Evolutionary conservation across 371 early-diverging fungal genomes (phyloP).

Genomic region (Saksenaea vasiformis): DNA sequence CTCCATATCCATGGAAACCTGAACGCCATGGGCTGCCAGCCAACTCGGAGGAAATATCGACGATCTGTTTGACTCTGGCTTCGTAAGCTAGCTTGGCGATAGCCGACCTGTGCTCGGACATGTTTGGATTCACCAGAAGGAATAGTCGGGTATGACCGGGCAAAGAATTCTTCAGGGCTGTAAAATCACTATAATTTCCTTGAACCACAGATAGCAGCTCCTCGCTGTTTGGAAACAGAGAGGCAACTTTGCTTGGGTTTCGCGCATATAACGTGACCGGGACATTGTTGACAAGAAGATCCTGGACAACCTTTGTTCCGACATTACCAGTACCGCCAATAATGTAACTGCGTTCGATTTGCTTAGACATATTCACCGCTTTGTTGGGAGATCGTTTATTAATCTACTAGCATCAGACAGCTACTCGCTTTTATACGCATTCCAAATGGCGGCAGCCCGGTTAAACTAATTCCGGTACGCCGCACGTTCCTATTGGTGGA

Average conservation of each 20-base stretch:
- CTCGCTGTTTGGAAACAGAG: background rate
- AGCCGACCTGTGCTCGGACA: constrained; percentile 3
- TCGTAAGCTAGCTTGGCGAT: constrained; percentile 25
- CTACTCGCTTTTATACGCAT: too few species aligned
- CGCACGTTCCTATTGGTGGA: too few species aligned
- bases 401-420: too few species aligned
- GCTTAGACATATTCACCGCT: too few species aligned
- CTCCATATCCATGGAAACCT: background rate
- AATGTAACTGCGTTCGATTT: constrained; percentile 14
- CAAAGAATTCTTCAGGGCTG: constrained; percentile 19
- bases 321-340: constrained; percentile 24
- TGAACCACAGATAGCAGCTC: constrained; percentile 9
- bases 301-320: constrained; percentile 9
- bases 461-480: too few species aligned
- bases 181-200: constrained; percentile 26
- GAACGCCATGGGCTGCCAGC: constrained; percentile 21
- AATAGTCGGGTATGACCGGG: constrained; percentile 33
- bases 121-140: constrained; percentile 16
- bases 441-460: too few species aligned
- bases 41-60: constrained; percentile 26
- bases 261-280: constrained; percentile 16
- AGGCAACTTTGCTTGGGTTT: constrained; percentile 11
- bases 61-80: constrained; percentile 38
- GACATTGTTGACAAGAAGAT: constrained; percentile 11
- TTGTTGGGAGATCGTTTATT: too few species aligned